Evolutionary conservation across 2,329 filamentous ascomycete genomes (phyloP).

Genomic region (Ophiocordyceps unilateralis): DNA sequence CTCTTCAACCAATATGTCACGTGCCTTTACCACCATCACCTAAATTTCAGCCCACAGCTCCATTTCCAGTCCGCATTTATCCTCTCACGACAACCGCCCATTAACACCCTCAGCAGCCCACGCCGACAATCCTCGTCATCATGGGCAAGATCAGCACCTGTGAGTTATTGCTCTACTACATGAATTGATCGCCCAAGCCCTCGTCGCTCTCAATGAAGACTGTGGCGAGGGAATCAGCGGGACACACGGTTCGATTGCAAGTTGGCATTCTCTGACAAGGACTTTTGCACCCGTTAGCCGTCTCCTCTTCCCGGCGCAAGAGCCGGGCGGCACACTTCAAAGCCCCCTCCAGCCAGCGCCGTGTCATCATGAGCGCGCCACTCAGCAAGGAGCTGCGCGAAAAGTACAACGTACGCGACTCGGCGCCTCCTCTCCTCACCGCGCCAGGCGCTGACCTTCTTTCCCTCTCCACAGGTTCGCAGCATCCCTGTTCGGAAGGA

Average conservation of each 20-base stretch:
- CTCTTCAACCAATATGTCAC: background rate
- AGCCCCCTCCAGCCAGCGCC: slow-evolving; percentile 85
- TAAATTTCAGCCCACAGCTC: background rate
- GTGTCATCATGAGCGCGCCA: slow-evolving; percentile 92
- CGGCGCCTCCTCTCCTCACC: background rate
- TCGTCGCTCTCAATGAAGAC: background rate
- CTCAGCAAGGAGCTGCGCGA: slow-evolving; percentile 94
- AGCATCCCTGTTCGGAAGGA: slow-evolving; percentile 96
- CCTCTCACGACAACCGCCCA: background rate
- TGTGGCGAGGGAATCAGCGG: background rate
- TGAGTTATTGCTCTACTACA: too few species aligned
- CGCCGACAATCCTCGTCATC: slow-evolving; percentile 22
- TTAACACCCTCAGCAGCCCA: slow-evolving; percentile 10
- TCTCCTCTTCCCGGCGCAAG: slow-evolving; percentile 82
- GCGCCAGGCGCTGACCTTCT: background rate
- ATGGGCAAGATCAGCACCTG: slow-evolving; percentile 57
- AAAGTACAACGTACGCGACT: slow-evolving; percentile 87
- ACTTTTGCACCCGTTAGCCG: slow-evolving; percentile 20
- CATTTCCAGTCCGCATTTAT: background rate
- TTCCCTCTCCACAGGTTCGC: slow-evolving; percentile 60
- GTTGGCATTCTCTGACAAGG: background rate
- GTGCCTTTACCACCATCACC: background rate
- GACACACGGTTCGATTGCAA: background rate
- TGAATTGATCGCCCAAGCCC: too few species aligned
- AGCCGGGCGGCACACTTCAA: slow-evolving; percentile 97